Evolutionary conservation across 371 early-diverging fungal genomes (phyloP), one percentile per base, ranked within the genome.

Genomic region (Sporodiniella umbellata): DNA sequence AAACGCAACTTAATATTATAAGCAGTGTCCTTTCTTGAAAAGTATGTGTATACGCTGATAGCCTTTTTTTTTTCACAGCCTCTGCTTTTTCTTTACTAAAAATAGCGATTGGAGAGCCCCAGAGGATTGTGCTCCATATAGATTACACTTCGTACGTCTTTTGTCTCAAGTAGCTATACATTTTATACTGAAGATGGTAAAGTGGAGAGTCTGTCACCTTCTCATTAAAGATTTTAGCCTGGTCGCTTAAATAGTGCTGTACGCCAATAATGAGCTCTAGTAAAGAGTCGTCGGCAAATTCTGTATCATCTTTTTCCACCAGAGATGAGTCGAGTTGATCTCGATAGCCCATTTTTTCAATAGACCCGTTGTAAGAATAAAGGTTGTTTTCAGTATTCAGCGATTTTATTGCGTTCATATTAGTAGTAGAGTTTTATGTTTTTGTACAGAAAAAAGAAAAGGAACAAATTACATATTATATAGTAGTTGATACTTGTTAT

Each of bases 81-180:
- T n/a, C n/a, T n/a, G n/a, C n/a, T n/a, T n/a, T n/a, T n/a, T n/a
- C n/a, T n/a, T n/a, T n/a, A n/a, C n/a, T n/a, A n/a, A n/a, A n/a
- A n/a, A n/a, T n/a, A n/a, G n/a, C n/a, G n/a, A n/a, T n/a, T n/a
- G n/a, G n/a, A n/a, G n/a, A n/a, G n/a, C n/a, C n/a, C n/a, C n/a
- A n/a, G n/a, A n/a, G n/a, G n/a, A n/a, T n/a, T n/a, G n/a, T n/a
- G n/a, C n/a, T n/a, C n/a, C n/a, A n/a, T n/a, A n/a, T n/a, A n/a
- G 39, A 10, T 22, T 46, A 46, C 31, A 72, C 59, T 42, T 73
- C 67, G 24, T 37, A 53, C 11, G 66, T 66, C 48, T 68, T 65
- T 51, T 66, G 70, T 43, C 68, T 70, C 40, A 74, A 54, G 19
- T 70, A 74, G 12, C 54, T 58, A 18, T 70, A 66, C 68, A 74